A percentile compares a stretch with the other conserved stretches of the same genome.
Conservation (phyloP, 2,329 filamentous ascomycete species). For the Neopestalotiopsis clavispora region DNA sequence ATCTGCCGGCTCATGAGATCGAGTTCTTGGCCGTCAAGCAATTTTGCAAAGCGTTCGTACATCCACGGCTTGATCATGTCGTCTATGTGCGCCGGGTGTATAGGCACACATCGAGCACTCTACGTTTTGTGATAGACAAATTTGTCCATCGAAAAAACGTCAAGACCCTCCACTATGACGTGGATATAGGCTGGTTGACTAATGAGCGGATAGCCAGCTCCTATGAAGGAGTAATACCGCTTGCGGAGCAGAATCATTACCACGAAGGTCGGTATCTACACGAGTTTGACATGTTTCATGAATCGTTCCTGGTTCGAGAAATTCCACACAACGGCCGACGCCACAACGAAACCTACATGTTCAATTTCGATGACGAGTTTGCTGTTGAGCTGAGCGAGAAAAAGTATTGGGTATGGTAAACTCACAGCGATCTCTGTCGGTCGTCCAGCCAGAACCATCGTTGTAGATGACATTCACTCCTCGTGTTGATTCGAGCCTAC, state of each 20-base stretch:
- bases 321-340: neutral
- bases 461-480: too few species aligned
- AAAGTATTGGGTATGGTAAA: neutral
- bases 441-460: neutral
- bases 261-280: neutral
- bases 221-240: neutral
- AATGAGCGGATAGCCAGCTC: neutral
- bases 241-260: neutral
- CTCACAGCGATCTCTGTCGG: neutral
- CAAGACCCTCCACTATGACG: neutral
- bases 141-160: neutral
- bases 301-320: neutral
- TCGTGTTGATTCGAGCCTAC: too few species aligned
- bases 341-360: neutral
- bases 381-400: slow-evolving; percentile 3
- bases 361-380: slow-evolving; percentile 10
- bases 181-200: neutral
- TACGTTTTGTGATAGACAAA: slow-evolving; percentile 5
- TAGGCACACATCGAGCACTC: neutral
- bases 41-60: slow-evolving; percentile 4
- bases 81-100: slow-evolving; percentile 3
- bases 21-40: neutral
- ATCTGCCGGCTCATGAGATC: neutral
- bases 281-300: slow-evolving; percentile 5
- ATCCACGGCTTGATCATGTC: slow-evolving; percentile 4